A percentile compares a stretch with the other conserved stretches of the same genome.
These are phyloP conservation scores for Neonectria sp. DNA, from an alignment of 2,329 filamentous ascomycete genomes.

Conservation along the genomic window DNA sequence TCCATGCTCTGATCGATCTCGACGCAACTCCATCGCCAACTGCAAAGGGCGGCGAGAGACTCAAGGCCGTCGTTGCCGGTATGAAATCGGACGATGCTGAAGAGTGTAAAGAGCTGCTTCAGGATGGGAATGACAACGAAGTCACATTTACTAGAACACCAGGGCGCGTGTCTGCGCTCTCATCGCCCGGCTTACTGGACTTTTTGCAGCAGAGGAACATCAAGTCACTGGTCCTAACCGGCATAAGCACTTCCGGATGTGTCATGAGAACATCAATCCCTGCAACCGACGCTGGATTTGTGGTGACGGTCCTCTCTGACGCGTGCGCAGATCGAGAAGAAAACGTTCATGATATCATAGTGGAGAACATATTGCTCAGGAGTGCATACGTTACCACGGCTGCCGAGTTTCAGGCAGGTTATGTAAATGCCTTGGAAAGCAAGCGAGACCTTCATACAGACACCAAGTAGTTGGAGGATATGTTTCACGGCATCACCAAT, in stretches of 20 bases:
- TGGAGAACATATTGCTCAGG: constrained; percentile 1
- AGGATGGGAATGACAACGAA: constrained; percentile 1
- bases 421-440: background rate
- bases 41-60: background rate
- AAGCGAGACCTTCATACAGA: background rate
- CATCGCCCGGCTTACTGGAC: constrained; percentile 19
- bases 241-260: constrained; percentile 26
- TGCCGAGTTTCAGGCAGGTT: constrained; percentile 13
- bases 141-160: constrained; percentile 12
- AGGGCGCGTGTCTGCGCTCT: constrained; percentile 19
- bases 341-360: constrained; percentile 9
- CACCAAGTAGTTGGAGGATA: background rate
- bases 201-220: constrained; percentile 14
- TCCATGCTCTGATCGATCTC: constrained; percentile 22
- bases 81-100: constrained; percentile 11
- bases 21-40: constrained; percentile 9
- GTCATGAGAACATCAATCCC: constrained; percentile 19
- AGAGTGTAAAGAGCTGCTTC: constrained; percentile 6
- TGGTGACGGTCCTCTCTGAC: constrained; percentile 24
- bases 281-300: constrained; percentile 27
- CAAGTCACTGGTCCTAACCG: constrained; percentile 26
- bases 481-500: background rate
- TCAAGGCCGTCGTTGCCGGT: background rate
- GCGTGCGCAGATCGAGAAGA: constrained; percentile 23
- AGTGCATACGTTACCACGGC: constrained; percentile 11